Evolutionary conservation across 257 asterid genomes (phyloP).

Genomic region (Solanum ossicruentum): DNA sequence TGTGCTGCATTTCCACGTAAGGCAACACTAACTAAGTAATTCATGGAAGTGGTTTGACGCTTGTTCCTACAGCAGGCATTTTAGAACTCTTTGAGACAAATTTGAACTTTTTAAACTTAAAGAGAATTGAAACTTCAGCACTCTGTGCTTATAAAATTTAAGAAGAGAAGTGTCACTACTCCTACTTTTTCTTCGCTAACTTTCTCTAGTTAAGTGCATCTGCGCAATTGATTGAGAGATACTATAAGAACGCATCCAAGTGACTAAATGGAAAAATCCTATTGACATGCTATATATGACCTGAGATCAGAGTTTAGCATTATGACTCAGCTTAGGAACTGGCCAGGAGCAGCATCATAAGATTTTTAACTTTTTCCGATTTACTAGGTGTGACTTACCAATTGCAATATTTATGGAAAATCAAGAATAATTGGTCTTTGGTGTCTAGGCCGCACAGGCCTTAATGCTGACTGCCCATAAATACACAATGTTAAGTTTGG

Average conservation of each 20-base stretch:
- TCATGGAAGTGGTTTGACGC: neutral
- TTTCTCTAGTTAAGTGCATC: neutral
- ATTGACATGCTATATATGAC: neutral
- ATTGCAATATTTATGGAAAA: neutral
- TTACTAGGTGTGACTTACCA: neutral
- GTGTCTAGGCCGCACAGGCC: neutral
- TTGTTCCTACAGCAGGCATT: neutral
- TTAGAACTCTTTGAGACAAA: neutral
- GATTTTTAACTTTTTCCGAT: neutral
- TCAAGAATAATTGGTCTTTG: neutral
- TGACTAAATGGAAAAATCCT: neutral
- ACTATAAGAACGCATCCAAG: neutral
- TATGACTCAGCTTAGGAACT: neutral
- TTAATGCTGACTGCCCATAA: neutral
- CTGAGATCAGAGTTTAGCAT: neutral
- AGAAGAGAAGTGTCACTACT: neutral
- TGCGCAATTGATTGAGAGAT: neutral
- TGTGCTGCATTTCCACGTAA: neutral
- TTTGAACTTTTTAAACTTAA: neutral
- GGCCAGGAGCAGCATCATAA: neutral
- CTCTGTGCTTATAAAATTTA: neutral
- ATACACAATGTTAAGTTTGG: neutral
- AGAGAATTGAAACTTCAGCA: neutral
- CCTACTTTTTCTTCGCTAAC: neutral
- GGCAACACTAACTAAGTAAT: neutral